These are phyloP conservation scores for Hippophae rhamnoides DNA, from an alignment of 306 rosid species.

Conservation along the genomic window DNA sequence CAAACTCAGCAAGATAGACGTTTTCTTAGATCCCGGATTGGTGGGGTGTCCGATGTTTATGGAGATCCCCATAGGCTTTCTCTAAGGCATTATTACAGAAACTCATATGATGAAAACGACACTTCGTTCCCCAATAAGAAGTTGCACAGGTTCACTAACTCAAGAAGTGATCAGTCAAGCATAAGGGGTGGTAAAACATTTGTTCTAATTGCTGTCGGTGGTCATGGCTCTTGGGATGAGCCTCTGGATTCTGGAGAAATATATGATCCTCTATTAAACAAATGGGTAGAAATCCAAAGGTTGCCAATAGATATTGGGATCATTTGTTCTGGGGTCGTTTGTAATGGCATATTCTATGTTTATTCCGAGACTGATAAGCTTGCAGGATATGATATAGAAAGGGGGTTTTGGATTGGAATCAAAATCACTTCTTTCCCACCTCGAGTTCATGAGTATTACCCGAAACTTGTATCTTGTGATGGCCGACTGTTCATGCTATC, in stretches of 20 bases:
- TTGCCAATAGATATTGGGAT: slow-evolving; percentile 70
- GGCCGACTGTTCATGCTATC: slow-evolving; percentile 76
- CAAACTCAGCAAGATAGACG: slow-evolving; percentile 80
- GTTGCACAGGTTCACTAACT: slow-evolving; percentile 58
- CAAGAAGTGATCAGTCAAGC: slow-evolving; percentile 55
- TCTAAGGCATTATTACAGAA: slow-evolving; percentile 62
- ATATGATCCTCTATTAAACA: slow-evolving; percentile 69
- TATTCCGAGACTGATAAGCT: slow-evolving; percentile 85
- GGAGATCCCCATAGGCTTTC: slow-evolving; percentile 99
- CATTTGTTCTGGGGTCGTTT: slow-evolving; percentile 77
- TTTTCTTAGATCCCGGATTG: slow-evolving; percentile 50
- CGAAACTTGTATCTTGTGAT: slow-evolving; percentile 64
- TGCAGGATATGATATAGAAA: slow-evolving; percentile 78
- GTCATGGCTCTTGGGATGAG: slow-evolving; percentile 95
- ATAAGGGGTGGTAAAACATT: slow-evolving; percentile 52
- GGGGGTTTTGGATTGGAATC: slow-evolving; percentile 67
- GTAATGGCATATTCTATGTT: slow-evolving; percentile 77
- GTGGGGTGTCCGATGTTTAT: slow-evolving; percentile 82
- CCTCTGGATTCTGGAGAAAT: slow-evolving; percentile 93
- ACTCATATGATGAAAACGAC: slow-evolving; percentile 46
- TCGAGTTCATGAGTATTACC: slow-evolving; percentile 74
- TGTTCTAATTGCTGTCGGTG: slow-evolving; percentile 81
- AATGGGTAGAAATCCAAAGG: slow-evolving; percentile 85
- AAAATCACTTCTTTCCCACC: slow-evolving; percentile 70
- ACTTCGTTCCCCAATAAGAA: slow-evolving; percentile 48